Percentiles rank a stretch among this genome's conserved stretches.
phyloP scores from a whole-genome alignment of 1,284 basidiomycete genomes.

The Melampsora americana region DNA sequence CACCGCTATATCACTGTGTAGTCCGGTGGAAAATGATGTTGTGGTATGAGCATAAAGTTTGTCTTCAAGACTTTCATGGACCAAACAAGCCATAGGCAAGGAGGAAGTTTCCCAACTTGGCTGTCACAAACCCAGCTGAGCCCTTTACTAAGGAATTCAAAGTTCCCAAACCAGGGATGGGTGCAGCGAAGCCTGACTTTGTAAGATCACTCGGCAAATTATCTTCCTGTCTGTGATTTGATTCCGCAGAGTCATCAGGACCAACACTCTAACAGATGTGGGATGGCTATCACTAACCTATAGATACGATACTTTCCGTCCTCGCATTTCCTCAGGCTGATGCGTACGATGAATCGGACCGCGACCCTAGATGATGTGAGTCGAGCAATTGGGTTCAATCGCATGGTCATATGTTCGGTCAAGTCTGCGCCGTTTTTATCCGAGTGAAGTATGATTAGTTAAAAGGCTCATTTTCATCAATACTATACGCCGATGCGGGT shows the following conservation, averaged over 20 bases:
- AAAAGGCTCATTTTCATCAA: neutral
- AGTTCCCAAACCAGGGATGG: too few species aligned
- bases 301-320: conserved; percentile 37
- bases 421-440: neutral
- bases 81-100: too few species aligned
- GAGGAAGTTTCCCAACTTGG: too few species aligned
- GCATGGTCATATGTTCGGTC: neutral
- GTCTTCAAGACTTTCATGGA: too few species aligned
- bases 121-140: too few species aligned
- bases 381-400: neutral
- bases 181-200: neutral
- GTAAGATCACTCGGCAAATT: conserved; percentile 4
- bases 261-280: too few species aligned
- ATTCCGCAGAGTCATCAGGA: neutral
- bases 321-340: conserved; percentile 20
- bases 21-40: too few species aligned
- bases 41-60: too few species aligned
- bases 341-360: conserved; percentile 14
- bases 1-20: too few species aligned
- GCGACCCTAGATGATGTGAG: neutral
- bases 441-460: too few species aligned
- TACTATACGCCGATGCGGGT: neutral
- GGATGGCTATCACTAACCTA: conserved; percentile 3
- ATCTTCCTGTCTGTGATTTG: conserved; percentile 27
- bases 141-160: too few species aligned